Conservation (phyloP, 371 early-diverging fungal genomes). For the Dinochytrium kinnereticum region DNA sequence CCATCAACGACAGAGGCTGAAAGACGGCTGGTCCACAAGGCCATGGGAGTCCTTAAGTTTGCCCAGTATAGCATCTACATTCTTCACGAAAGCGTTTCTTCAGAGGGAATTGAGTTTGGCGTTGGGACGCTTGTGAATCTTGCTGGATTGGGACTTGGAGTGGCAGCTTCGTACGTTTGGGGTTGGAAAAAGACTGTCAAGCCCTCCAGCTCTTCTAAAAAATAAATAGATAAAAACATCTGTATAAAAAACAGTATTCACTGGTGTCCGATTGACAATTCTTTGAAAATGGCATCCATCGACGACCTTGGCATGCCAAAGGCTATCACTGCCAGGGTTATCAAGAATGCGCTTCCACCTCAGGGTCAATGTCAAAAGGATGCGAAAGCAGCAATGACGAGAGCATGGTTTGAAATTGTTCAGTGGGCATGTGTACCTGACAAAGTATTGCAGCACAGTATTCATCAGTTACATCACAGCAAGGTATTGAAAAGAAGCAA, state of each 20-base stretch:
- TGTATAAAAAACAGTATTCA: neutral
- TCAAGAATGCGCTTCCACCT: neutral
- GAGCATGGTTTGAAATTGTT: conserved; percentile 2
- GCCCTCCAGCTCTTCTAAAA: no score
- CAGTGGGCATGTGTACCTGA: neutral
- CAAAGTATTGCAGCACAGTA: neutral
- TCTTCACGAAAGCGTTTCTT: conserved; percentile 21
- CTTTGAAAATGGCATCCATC: conserved; percentile 5
- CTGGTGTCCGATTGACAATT: neutral
- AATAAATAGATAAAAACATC: neutral
- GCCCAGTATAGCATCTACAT: conserved; percentile 31
- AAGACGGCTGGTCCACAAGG: conserved; percentile 32
- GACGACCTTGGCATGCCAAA: conserved; percentile 17
- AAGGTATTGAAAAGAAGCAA: neutral
- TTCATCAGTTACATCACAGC: conserved; percentile 16
- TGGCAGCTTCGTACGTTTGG: conserved; percentile 27
- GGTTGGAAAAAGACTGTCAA: conserved; percentile 23
- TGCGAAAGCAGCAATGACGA: conserved; percentile 5
- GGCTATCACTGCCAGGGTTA: conserved; percentile 9
- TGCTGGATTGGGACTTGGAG: conserved; percentile 17
- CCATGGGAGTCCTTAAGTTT: conserved; percentile 30
- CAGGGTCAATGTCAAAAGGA: neutral
- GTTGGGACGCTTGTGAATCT: conserved; percentile 17
- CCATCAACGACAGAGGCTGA: conserved; percentile 19
- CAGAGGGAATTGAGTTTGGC: conserved; percentile 14